Conservation (phyloP, 352 stramenopile genomes). For the Phytopythium kandeliae region DNA sequence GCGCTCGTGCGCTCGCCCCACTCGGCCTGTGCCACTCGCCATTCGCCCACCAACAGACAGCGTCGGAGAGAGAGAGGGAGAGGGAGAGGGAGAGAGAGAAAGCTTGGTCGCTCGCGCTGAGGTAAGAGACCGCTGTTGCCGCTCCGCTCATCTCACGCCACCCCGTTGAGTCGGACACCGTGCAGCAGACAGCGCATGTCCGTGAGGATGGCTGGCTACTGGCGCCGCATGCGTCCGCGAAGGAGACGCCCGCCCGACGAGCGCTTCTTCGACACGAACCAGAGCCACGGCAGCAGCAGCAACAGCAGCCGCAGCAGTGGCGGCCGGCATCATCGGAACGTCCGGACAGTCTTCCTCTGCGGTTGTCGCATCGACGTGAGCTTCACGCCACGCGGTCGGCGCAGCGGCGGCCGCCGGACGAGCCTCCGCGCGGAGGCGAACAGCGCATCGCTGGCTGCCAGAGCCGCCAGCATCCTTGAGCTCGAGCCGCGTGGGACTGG, state of each 20-base stretch:
- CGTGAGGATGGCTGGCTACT: conserved; percentile 1
- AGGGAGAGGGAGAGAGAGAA: too few species aligned
- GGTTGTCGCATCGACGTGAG: conserved; percentile 7
- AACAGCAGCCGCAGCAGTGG: neutral
- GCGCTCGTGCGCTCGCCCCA: too few species aligned
- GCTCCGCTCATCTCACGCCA: neutral
- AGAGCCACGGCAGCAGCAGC: neutral
- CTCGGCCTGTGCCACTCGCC: too few species aligned
- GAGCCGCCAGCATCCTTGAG: neutral
- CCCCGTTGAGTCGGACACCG: neutral
- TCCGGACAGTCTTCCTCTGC: conserved; percentile 5
- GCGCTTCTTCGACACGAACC: neutral
- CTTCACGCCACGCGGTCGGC: conserved; percentile 3
- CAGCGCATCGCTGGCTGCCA: neutral
- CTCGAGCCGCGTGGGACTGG: neutral
- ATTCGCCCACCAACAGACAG: too few species aligned
- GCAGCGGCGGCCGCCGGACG: neutral
- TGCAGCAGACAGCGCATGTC: neutral
- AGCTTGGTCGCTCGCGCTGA: too few species aligned
- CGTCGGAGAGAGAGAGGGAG: too few species aligned
- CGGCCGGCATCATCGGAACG: neutral
- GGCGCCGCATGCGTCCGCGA: neutral
- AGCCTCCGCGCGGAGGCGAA: neutral
- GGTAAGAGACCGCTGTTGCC: too few species aligned
- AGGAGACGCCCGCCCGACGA: neutral